A percentile compares a stretch with the other conserved stretches of the same genome.
Evolutionary conservation across 139 green algal species (phyloP).

Genomic region (Coelastrella sp.): DNA sequence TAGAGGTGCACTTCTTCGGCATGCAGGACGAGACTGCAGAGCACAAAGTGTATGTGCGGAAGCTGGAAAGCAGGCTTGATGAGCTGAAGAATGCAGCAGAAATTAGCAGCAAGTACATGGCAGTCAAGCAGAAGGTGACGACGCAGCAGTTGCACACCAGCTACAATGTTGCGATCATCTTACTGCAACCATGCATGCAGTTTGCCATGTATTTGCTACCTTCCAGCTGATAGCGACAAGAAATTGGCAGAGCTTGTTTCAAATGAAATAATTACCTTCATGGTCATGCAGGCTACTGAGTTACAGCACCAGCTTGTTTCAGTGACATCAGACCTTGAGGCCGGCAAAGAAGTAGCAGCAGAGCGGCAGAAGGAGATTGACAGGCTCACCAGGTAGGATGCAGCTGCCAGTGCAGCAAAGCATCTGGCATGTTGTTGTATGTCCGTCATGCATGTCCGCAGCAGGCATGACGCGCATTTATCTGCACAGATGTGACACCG

Average conservation of each 20-base stretch:
- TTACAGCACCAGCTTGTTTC: slow-evolving; percentile 32
- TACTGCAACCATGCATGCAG: too few relatives aligned
- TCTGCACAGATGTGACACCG: too few relatives aligned
- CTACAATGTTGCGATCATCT: not conserved
- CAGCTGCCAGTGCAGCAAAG: not conserved
- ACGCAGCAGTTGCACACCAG: not conserved
- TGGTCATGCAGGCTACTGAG: slow-evolving; percentile 6
- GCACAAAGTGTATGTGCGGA: slow-evolving; percentile 17
- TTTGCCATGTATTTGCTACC: too few relatives aligned
- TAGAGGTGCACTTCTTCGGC: not conserved
- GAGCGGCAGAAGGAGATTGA: slow-evolving; percentile 29
- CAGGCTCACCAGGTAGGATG: slow-evolving; percentile 14
- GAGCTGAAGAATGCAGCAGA: slow-evolving; percentile 27
- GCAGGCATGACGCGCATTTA: too few relatives aligned
- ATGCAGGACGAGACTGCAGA: slow-evolving; percentile 33
- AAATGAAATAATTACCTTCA: not conserved
- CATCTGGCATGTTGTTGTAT: too few relatives aligned
- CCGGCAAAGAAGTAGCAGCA: not conserved
- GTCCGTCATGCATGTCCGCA: not conserved
- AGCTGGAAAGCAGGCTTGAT: slow-evolving; percentile 6
- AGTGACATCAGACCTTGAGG: slow-evolving; percentile 16
- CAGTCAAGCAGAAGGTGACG: slow-evolving; percentile 23
- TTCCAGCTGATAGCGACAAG: too few relatives aligned
- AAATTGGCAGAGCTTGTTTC: too few relatives aligned
- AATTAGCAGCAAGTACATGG: slow-evolving; percentile 1